These are phyloP conservation scores for Trichopus zeylanicus DNA, from an alignment of 116 monocot species.

Conservation along the genomic window DNA sequence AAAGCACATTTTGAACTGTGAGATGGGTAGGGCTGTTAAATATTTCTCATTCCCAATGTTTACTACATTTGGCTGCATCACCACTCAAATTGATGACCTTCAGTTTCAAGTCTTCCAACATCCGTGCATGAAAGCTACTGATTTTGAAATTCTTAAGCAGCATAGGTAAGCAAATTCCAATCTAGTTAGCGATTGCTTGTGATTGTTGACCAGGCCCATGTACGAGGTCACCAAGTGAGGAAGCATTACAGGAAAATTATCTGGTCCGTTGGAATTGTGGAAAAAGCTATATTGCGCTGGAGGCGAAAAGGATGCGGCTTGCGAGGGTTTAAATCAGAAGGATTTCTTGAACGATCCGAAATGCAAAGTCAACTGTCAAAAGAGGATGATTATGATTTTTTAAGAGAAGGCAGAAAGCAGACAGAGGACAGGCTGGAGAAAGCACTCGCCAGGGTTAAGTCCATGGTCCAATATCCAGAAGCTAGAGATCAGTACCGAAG, in stretches of 20 bases:
- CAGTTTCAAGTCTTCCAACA: too few species aligned
- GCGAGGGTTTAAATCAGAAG: slow-evolving; percentile 69
- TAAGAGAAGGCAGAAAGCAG: slow-evolving; percentile 78
- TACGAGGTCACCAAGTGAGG: slow-evolving; percentile 93
- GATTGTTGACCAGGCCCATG: slow-evolving; percentile 52
- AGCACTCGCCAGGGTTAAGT: slow-evolving; percentile 89
- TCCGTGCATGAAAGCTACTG: too few species aligned
- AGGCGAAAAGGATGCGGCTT: slow-evolving; percentile 82
- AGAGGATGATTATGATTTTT: slow-evolving; percentile 68
- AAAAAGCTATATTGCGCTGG: slow-evolving; percentile 93
- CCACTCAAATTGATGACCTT: too few species aligned
- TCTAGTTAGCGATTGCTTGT: not conserved
- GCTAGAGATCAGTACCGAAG: slow-evolving; percentile 96
- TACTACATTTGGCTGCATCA: too few species aligned
- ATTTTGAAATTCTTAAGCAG: not conserved
- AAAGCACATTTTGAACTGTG: too few species aligned
- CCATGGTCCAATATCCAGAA: slow-evolving; percentile 98
- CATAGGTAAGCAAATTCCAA: not conserved
- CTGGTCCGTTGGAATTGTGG: slow-evolving; percentile 90
- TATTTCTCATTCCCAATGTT: too few species aligned
- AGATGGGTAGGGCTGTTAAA: too few species aligned
- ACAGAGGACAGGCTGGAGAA: slow-evolving; percentile 62
- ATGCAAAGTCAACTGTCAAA: slow-evolving; percentile 26
- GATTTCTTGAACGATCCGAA: slow-evolving; percentile 21
- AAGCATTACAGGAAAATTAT: slow-evolving; percentile 66